Percentiles rank a stretch among this genome's conserved stretches.
phyloP scores from a whole-genome alignment of 805 yeast species.

The Kodamaea jinghongensis region DNA sequence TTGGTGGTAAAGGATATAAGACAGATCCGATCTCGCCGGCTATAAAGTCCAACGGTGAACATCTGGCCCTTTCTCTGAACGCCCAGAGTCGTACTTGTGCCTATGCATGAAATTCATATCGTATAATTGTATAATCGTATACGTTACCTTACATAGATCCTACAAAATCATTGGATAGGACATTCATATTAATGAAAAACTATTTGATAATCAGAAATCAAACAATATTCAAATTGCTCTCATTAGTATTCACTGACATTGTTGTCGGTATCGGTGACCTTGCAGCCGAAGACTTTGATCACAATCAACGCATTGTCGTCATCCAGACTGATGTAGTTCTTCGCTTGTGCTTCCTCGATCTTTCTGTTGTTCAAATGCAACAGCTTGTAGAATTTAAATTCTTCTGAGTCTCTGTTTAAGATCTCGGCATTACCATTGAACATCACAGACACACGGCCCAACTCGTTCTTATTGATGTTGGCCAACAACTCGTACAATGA shows the following conservation, averaged over 20 bases:
- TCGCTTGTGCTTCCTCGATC: conserved; percentile 66
- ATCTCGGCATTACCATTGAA: conserved; percentile 68
- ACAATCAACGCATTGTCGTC: conserved; percentile 60
- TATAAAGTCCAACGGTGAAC: too few species aligned
- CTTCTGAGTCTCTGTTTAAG: conserved; percentile 35
- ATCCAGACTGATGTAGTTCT: conserved; percentile 46
- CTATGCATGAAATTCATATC: too few species aligned
- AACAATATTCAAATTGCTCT: too few species aligned
- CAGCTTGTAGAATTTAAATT: conserved; percentile 58
- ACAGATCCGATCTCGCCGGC: too few species aligned
- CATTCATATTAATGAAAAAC: too few species aligned
- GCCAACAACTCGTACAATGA: conserved; percentile 52
- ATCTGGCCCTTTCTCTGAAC: too few species aligned
- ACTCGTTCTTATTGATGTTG: conserved; percentile 73
- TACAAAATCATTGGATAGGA: too few species aligned
- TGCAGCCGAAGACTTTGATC: conserved; percentile 63
- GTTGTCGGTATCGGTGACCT: conserved; percentile 76
- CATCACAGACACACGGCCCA: conserved; percentile 80
- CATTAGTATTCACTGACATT: conserved; percentile 42
- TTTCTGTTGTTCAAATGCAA: conserved; percentile 62
- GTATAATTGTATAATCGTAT: too few species aligned
- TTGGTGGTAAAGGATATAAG: too few species aligned
- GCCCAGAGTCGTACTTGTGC: too few species aligned
- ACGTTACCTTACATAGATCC: too few species aligned
- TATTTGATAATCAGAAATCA: too few species aligned